These are phyloP conservation scores for Paxillus ammoniavirescens DNA, from an alignment of 768 basidiomycete species.

Conservation along the genomic window DNA sequence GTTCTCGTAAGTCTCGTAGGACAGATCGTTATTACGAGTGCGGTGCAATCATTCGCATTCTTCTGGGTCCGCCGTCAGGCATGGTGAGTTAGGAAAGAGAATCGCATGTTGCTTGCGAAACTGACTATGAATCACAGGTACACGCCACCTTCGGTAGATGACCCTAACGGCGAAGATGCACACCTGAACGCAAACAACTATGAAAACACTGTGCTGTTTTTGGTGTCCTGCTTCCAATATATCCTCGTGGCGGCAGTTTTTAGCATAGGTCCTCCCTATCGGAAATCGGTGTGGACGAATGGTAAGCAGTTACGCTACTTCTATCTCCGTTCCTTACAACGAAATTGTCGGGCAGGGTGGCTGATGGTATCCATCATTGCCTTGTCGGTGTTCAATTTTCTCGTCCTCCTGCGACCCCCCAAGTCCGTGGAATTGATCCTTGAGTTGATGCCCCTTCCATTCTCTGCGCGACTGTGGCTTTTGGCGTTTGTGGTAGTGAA, in stretches of 20 bases:
- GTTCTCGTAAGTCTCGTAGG: constrained; percentile 92
- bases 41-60: constrained; percentile 83
- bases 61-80: constrained; percentile 82
- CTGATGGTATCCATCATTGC: constrained; percentile 75
- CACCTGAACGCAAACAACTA: constrained; percentile 83
- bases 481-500: constrained; percentile 67
- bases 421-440: constrained; percentile 56
- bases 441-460: constrained; percentile 74
- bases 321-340: not conserved
- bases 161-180: constrained; percentile 53
- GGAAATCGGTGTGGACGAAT: constrained; percentile 94
- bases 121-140: constrained; percentile 55
- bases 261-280: constrained; percentile 96
- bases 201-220: constrained; percentile 90
- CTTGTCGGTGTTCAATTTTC: constrained; percentile 69
- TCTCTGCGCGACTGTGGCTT: constrained; percentile 66
- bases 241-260: constrained; percentile 96
- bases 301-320: constrained; percentile 45
- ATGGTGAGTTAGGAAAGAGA: constrained; percentile 53
- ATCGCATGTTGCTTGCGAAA: not conserved
- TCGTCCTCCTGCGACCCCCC: constrained; percentile 76
- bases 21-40: constrained; percentile 84
- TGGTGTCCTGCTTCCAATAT: constrained; percentile 98
- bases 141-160: constrained; percentile 53
- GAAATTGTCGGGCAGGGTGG: constrained; percentile 49